A percentile compares a stretch with the other conserved stretches of the same genome.
Evolutionary conservation across 805 yeast genomes (phyloP).

Genomic region (Sugiyamaella americana): DNA sequence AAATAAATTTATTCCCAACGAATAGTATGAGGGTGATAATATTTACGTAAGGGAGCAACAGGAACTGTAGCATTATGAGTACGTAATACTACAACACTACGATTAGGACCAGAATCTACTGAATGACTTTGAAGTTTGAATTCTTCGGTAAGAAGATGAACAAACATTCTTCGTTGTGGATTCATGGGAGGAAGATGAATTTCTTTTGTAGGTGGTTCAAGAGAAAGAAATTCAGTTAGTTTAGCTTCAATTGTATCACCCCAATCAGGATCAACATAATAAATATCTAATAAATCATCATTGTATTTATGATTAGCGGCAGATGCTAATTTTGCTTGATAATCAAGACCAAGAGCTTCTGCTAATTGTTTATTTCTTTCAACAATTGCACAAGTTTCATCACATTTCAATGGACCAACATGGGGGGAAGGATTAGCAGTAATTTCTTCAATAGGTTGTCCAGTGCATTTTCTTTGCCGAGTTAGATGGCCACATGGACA

Average conservation of each 20-base stretch:
- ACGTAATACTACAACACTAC: slow-evolving; percentile 60
- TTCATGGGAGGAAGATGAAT: slow-evolving; percentile 72
- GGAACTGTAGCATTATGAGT: slow-evolving; percentile 37
- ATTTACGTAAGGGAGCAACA: slow-evolving; percentile 13
- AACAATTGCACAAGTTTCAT: slow-evolving; percentile 57
- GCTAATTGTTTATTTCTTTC: slow-evolving; percentile 57
- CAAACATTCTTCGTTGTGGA: slow-evolving; percentile 58
- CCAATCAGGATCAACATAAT: slow-evolving; percentile 57
- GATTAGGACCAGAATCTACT: slow-evolving; percentile 74
- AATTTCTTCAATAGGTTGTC: slow-evolving; percentile 34
- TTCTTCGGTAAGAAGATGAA: slow-evolving; percentile 59
- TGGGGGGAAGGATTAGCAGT: slow-evolving; percentile 25
- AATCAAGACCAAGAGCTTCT: slow-evolving; percentile 50
- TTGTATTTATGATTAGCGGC: slow-evolving; percentile 27
- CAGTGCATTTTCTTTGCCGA: slow-evolving; percentile 48
- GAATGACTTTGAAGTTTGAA: slow-evolving; percentile 60
- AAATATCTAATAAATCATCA: slow-evolving; percentile 43
- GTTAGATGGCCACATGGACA: slow-evolving; percentile 63
- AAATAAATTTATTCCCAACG: slow-evolving; percentile 7
- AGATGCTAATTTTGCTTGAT: slow-evolving; percentile 14
- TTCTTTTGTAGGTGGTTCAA: slow-evolving; percentile 33
- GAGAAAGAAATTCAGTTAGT: slow-evolving; percentile 44
- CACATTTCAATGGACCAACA: slow-evolving; percentile 50
- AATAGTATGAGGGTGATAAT: slow-evolving; percentile 5
- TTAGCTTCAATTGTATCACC: slow-evolving; percentile 55